Evolutionary conservation across 176 grass and related monocot genomes (phyloP), one percentile per base, ranked within the genome.

Genomic region (Lolium multiflorum): DNA sequence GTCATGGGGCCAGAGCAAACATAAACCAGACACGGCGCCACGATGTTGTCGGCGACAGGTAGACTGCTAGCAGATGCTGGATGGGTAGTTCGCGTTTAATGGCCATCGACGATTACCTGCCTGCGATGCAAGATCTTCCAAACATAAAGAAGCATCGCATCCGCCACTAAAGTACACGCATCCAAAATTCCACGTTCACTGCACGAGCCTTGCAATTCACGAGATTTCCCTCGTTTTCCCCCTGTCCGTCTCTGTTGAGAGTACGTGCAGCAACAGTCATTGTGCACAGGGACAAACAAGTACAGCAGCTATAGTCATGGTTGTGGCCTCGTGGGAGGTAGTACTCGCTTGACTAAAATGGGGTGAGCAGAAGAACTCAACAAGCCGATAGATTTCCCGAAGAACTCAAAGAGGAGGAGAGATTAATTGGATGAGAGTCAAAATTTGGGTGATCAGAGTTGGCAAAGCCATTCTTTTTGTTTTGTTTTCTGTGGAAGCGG

Each of bases 41-140:
- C 68, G 82, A 59, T 76, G 68, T 35, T 87, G 89, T 92, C 82
- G 63, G 72, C 77, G 82, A 77, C 55, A 64, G 86, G 72, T 86
- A 63, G 55, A 50, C 21, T 46, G 81, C 18, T 78, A 77, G 70
- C 82, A 76, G 60, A 81, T 50, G 20, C 38, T 73, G 54, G 76
- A 43, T 39, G 16, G 50, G 26, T 4, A 5, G 81, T 52, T 70
- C 10, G 52, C 18, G 74, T 21, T 83, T 56, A 80, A 90, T 74
- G 74, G 5, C 65, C 28, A 28, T 3, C 52, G 25, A 55, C 52
- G 25, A 55, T 39, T 49, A 65, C 86, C 75, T 68, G 49, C 74
- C 64, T 21, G 73, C 18, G 78, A 89, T 26, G 76, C 76, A 71
- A 79, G 78, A 88, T 86, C 90, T 77, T 88, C 14, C 20, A 14